These are phyloP conservation scores for Malus fusca DNA, from an alignment of 306 rosid genomes.

Conservation along the genomic window DNA sequence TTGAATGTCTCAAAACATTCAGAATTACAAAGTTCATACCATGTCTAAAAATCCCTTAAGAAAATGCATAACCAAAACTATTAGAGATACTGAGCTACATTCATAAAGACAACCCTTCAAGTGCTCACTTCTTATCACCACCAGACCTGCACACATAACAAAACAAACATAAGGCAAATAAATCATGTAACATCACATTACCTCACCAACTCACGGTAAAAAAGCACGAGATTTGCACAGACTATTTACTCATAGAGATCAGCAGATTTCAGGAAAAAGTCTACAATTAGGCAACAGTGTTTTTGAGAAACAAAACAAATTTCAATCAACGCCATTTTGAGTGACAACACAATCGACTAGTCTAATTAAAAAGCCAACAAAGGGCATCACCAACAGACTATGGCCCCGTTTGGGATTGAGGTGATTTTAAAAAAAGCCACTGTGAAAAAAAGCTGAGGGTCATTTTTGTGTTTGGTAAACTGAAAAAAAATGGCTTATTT, in stretches of 20 bases:
- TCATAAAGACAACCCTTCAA: not conserved
- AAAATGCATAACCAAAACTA: not conserved
- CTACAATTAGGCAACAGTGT: not conserved
- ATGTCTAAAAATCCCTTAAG: no score
- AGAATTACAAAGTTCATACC: no score
- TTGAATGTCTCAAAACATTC: no score
- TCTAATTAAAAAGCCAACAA: not conserved
- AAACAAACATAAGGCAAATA: not conserved
- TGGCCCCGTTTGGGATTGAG: no score
- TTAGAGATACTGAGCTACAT: not conserved
- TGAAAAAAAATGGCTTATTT: no score
- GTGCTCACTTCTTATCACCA: conserved; percentile 7
- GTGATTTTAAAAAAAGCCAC: no score
- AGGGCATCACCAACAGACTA: not conserved
- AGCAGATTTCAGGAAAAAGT: not conserved
- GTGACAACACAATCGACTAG: not conserved
- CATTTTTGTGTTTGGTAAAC: no score
- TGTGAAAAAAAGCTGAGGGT: no score
- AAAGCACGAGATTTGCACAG: not conserved
- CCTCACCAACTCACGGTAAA: not conserved
- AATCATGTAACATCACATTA: not conserved
- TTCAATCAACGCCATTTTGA: not conserved
- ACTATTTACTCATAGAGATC: no score
- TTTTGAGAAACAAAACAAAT: no score
- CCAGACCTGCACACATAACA: conserved; percentile 1